Evolutionary conservation across 441 rosid genomes (phyloP).

Genomic region (Bocquillonia castaneifolia): DNA sequence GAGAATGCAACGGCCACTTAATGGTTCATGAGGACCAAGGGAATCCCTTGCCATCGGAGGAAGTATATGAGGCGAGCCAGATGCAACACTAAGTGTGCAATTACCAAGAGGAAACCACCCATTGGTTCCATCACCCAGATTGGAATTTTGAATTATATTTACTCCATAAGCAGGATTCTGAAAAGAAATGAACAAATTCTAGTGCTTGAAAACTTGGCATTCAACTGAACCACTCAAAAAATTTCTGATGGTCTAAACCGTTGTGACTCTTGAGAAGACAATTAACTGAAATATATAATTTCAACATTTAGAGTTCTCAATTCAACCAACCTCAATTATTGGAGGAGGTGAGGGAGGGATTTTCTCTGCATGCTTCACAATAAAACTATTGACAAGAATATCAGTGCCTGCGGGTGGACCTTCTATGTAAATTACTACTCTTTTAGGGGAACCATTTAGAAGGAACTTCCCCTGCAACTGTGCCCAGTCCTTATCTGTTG

Average conservation of each 20-base stretch:
- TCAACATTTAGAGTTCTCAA: slow-evolving; percentile 1
- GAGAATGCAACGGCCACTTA: slow-evolving; percentile 60
- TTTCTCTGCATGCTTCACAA: slow-evolving; percentile 67
- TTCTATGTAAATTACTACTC: slow-evolving; percentile 62
- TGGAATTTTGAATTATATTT: slow-evolving; percentile 60
- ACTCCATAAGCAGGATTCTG: slow-evolving; percentile 70
- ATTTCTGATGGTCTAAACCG: slow-evolving; percentile 5
- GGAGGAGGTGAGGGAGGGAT: slow-evolving; percentile 60
- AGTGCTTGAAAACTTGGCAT: slow-evolving; percentile 3
- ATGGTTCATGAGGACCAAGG: slow-evolving; percentile 57
- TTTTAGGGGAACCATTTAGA: slow-evolving; percentile 62
- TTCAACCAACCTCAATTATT: slow-evolving; percentile 50
- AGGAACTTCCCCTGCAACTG: slow-evolving; percentile 77
- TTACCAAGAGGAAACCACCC: slow-evolving; percentile 84
- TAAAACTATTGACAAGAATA: slow-evolving; percentile 63
- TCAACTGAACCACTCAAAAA: not conserved
- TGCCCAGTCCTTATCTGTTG: slow-evolving; percentile 68
- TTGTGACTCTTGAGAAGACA: not conserved
- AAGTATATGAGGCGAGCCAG: slow-evolving; percentile 76
- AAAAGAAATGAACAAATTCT: slow-evolving; percentile 5
- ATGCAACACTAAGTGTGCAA: slow-evolving; percentile 53
- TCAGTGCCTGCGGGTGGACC: slow-evolving; percentile 88
- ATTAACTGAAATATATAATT: slow-evolving; percentile 1
- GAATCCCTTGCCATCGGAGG: slow-evolving; percentile 90
- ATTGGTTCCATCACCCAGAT: slow-evolving; percentile 44